These are phyloP conservation scores for Boletus fagicola DNA, from an alignment of 768 basidiomycete genomes.

Conservation along the genomic window DNA sequence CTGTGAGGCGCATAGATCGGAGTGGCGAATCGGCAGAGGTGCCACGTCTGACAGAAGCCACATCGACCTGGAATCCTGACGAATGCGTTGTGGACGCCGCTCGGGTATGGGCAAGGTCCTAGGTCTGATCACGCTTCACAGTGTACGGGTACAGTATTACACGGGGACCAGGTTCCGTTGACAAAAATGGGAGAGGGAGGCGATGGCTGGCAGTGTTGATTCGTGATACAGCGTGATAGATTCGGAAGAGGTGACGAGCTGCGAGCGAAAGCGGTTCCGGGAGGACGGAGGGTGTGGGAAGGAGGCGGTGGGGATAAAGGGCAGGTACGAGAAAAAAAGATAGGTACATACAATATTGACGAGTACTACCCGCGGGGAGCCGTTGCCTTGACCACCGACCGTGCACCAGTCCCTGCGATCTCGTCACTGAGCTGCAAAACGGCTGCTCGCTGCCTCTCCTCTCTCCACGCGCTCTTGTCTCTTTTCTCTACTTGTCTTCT, in stretches of 20 bases:
- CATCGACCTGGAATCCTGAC: neutral
- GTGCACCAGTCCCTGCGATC: conserved; percentile 33
- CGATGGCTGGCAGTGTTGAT: conserved; percentile 8
- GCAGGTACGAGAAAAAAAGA: conserved; percentile 12
- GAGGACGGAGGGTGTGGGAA: conserved; percentile 7
- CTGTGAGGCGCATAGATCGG: neutral
- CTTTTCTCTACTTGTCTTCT: conserved; percentile 6
- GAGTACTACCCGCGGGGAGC: conserved; percentile 10
- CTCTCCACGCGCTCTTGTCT: conserved; percentile 20
- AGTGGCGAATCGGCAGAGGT: neutral
- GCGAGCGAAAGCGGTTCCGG: conserved; percentile 1
- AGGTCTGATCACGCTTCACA: neutral
- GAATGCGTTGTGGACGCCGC: neutral
- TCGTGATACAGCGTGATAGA: neutral
- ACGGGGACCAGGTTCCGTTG: neutral
- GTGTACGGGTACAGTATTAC: neutral
- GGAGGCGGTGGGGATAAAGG: conserved; percentile 20
- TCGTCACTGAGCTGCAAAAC: conserved; percentile 30
- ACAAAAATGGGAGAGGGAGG: neutral
- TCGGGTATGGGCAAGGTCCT: neutral
- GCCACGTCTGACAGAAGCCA: neutral
- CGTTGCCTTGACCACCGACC: conserved; percentile 57
- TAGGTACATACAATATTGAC: conserved; percentile 18
- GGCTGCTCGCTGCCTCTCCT: conserved; percentile 11
- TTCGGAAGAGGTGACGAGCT: neutral